Evolutionary conservation across 1,284 basidiomycete species (phyloP).

Genomic region (Butyriboletus appendiculatus): DNA sequence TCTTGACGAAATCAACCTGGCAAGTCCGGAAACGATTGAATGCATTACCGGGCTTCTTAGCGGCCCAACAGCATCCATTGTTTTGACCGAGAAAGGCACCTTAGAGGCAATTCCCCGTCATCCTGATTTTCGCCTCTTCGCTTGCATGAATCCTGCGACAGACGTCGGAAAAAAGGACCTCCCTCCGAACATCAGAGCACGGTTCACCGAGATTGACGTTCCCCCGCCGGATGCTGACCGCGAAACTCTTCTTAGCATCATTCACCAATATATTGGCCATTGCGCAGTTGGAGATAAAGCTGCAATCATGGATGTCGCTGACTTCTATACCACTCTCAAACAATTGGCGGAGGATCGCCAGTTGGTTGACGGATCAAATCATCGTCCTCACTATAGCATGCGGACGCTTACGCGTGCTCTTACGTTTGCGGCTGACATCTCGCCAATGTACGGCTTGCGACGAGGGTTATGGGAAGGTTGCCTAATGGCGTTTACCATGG

Average conservation of each 20-base stretch:
- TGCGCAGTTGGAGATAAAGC: conserved; percentile 84
- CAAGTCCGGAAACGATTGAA: conserved; percentile 93
- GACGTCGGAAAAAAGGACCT: conserved; percentile 99
- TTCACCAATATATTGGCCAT: conserved; percentile 89
- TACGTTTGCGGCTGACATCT: conserved; percentile 87
- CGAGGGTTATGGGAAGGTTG: conserved; percentile 95
- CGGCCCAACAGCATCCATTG: conserved; percentile 85
- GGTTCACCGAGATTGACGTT: conserved; percentile 97
- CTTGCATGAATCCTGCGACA: conserved; percentile 99
- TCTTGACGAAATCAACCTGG: conserved; percentile 96
- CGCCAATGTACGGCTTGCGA: conserved; percentile 77
- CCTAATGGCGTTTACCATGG: conserved; percentile 98
- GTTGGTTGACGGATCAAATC: conserved; percentile 94
- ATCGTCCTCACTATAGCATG: conserved; percentile 97
- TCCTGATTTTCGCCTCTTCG: conserved; percentile 94
- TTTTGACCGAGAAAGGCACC: conserved; percentile 92
- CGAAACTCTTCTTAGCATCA: conserved; percentile 88
- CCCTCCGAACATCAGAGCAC: conserved; percentile 84
- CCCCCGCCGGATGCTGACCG: conserved; percentile 90
- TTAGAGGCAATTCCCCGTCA: conserved; percentile 91
- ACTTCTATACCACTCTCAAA: conserved; percentile 89
- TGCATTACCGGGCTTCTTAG: conserved; percentile 88
- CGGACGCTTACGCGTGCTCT: conserved; percentile 92
- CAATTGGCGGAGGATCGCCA: conserved; percentile 76
- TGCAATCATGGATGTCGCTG: conserved; percentile 89